Percentiles rank a stretch among this genome's conserved stretches.
Conservation (phyloP, 2,329 filamentous ascomycete species). For the Diaporthe citriasiana region DNA sequence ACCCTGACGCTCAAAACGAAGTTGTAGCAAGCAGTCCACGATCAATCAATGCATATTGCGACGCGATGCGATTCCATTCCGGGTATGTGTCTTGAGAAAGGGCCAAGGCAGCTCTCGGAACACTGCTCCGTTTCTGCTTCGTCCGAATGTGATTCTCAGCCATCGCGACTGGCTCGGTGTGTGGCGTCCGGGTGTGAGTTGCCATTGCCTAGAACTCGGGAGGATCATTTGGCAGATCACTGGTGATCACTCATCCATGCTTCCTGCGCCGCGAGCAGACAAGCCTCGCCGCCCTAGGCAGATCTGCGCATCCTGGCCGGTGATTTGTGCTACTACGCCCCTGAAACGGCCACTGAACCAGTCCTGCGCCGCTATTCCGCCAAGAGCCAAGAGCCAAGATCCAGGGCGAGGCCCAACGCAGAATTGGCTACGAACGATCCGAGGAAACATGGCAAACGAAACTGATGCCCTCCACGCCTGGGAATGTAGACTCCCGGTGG, state of each 20-base stretch:
- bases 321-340: neutral
- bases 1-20: neutral
- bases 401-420: constrained; percentile 9
- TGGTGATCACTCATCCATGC: constrained; percentile 28
- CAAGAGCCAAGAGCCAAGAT: constrained; percentile 9
- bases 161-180: constrained; percentile 36
- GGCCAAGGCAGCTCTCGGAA: constrained; percentile 17
- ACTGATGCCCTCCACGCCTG: constrained; percentile 6
- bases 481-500: constrained; percentile 1
- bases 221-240: constrained; percentile 24
- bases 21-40: neutral
- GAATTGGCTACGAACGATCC: constrained; percentile 23
- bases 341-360: constrained; percentile 37
- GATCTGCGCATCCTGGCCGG: constrained; percentile 31
- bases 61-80: neutral
- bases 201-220: constrained; percentile 12
- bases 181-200: neutral
- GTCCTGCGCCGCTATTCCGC: constrained; percentile 19
- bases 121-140: constrained; percentile 37
- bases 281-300: constrained; percentile 30
- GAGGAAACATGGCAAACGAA: constrained; percentile 30
- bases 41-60: neutral
- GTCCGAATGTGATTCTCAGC: constrained; percentile 12
- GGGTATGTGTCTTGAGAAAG: constrained; percentile 17
- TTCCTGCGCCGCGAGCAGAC: neutral